Conservation (phyloP, 495 filamentous ascomycete genomes). For the Geopyxis carbonaria region DNA sequence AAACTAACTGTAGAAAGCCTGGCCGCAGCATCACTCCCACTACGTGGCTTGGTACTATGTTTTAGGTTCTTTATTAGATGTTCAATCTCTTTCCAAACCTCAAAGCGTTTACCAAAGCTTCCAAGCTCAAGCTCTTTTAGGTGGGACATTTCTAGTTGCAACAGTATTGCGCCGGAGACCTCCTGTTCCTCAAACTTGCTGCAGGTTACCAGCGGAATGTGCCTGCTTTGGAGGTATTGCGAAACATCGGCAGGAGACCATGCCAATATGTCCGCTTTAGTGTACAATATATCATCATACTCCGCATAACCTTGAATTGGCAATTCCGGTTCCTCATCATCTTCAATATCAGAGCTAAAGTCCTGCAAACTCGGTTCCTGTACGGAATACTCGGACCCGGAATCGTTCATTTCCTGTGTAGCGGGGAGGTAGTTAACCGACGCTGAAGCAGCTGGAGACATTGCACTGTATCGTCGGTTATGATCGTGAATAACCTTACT, state of each 20-base stretch:
- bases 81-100: constrained; percentile 46
- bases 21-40: constrained; percentile 21
- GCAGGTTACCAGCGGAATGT: constrained; percentile 71
- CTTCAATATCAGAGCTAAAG: constrained; percentile 48
- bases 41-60: constrained; percentile 12
- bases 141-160: constrained; percentile 72
- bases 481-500: constrained; percentile 14
- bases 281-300: constrained; percentile 30
- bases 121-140: constrained; percentile 93
- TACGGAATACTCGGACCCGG: constrained; percentile 22
- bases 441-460: constrained; percentile 29
- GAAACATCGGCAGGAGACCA: constrained; percentile 72
- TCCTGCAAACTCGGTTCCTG: constrained; percentile 16
- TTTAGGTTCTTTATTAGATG: constrained; percentile 64
- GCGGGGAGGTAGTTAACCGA: constrained; percentile 7
- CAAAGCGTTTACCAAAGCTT: constrained; percentile 32
- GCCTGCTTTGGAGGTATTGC: constrained; percentile 61
- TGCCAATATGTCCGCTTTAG: constrained; percentile 44
- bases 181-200: constrained; percentile 92
- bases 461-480: constrained; percentile 61
- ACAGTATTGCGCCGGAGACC: constrained; percentile 76
- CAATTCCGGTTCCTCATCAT: constrained; percentile 38
- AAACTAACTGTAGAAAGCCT: constrained; percentile 17
- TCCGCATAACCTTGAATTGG: neutral
- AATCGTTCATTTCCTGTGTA: constrained; percentile 27